Conservation (phyloP, 2,329 filamentous ascomycete species). For the Trichoderma harzianum region DNA sequence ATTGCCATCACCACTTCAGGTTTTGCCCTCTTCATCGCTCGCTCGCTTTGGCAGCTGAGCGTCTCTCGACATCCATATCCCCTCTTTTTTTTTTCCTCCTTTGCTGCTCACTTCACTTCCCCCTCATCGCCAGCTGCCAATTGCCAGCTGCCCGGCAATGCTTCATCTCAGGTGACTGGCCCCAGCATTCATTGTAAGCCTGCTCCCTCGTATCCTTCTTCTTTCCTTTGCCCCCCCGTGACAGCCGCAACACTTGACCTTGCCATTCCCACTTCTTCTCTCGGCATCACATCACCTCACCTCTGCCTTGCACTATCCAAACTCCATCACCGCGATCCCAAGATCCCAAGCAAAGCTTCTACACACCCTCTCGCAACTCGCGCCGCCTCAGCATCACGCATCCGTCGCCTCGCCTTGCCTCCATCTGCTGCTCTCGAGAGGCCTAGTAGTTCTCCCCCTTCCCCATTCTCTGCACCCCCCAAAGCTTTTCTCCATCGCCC, state of each 20-base stretch:
- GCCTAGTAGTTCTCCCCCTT: neutral
- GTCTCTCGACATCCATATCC: conserved; percentile 21
- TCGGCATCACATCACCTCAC: neutral
- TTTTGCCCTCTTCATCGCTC: neutral
- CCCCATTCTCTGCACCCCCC: neutral
- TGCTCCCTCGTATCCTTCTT: conserved; percentile 21
- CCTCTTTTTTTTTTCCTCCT: conserved; percentile 24
- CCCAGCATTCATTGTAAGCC: conserved; percentile 26
- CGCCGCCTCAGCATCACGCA: neutral
- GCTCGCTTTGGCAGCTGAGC: neutral
- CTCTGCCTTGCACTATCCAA: neutral
- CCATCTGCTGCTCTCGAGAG: neutral
- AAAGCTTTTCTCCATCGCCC: neutral
- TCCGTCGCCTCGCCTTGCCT: neutral
- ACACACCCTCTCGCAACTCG: neutral
- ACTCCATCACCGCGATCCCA: neutral
- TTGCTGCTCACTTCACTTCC: conserved; percentile 18
- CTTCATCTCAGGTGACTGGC: conserved; percentile 36
- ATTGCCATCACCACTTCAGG: neutral
- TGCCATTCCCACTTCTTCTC: conserved; percentile 8
- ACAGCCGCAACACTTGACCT: conserved; percentile 10
- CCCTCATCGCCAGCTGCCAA: conserved; percentile 24
- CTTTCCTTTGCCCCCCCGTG: conserved; percentile 13
- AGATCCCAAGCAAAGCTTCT: neutral
- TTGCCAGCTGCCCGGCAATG: conserved; percentile 35